Evolutionary conservation across 805 yeast species (phyloP), one percentile per base, ranked within the genome.

Genomic region (Yamadazyma paraphyllophila): DNA sequence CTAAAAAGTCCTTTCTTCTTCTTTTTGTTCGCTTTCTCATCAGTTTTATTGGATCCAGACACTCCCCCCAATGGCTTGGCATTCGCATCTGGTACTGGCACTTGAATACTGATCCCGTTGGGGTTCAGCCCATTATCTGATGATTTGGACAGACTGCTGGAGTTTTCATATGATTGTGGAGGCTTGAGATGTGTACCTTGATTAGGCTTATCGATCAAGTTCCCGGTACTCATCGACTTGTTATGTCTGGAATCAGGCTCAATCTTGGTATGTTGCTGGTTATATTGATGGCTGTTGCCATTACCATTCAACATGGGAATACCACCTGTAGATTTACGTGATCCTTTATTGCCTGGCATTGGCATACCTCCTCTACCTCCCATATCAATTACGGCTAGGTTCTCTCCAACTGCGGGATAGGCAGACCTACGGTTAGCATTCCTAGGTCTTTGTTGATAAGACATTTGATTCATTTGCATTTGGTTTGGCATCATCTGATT

Each of bases 331-430:
- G 57, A 49, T 31, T 51, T 49, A 29, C 53, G 42, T 43, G 50
- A 43, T 15, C 38, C 55, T 40, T 43, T 17, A 40, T 56, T 51
- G n/a, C 55, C 56, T 7, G 70, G 64, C 64, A 65, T 65, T 2
- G 75, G 76, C 76, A 71, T 71, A 7, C 76, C 76, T 15, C 74
- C 76, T 52, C 76, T 60, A n/a, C 74, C 75, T 11, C 76, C 75
- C 60, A 68, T 61, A 54, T 71, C 76, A 14, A 69, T 44, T 1
- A 64, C 66, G 9, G 59, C 60, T 20, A 61, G 39, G 16, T 50
- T 48, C n/a, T 64, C 66, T 15, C 58, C 57, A 58, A 66, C 59
- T 14, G 50, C 38, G 6, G 69, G 65, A 50, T 61, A 63, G 7
- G 58, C 66, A 0, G 74, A 67, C 26, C 74, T 60, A 37, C 76